Conservation (phyloP, 805 yeast species). For the Kockiozyma suomiensis region DNA sequence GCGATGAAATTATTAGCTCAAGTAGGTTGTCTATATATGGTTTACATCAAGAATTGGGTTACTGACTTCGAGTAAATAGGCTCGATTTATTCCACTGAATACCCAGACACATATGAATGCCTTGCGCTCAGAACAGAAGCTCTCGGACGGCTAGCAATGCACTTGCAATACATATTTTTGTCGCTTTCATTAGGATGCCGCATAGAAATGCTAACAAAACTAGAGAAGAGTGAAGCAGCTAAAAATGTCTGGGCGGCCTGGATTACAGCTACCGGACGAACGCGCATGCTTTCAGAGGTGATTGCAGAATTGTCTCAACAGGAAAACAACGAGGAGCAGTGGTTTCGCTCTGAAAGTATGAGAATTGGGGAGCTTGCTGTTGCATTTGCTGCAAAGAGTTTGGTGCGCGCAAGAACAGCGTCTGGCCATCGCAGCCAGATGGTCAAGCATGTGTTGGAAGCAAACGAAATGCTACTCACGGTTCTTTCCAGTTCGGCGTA, state of each 20-base stretch:
- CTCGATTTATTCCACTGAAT: slow-evolving; percentile 21
- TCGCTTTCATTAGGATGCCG: slow-evolving; percentile 46
- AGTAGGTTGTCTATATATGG: slow-evolving; percentile 22
- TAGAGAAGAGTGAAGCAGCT: slow-evolving; percentile 55
- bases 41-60: background rate
- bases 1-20: slow-evolving; percentile 60
- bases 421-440: slow-evolving; percentile 8
- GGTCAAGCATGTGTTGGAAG: slow-evolving; percentile 17
- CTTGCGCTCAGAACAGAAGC: slow-evolving; percentile 54
- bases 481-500: slow-evolving; percentile 25
- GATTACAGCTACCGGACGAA: background rate
- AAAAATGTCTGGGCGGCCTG: slow-evolving; percentile 45
- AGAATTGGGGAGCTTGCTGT: slow-evolving; percentile 26
- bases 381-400: slow-evolving; percentile 18
- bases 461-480: slow-evolving; percentile 23
- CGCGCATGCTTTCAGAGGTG: slow-evolving; percentile 9
- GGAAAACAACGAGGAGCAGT: slow-evolving; percentile 12
- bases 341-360: slow-evolving; percentile 18
- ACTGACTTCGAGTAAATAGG: background rate
- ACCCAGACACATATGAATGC: slow-evolving; percentile 17
- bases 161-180: slow-evolving; percentile 47
- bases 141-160: slow-evolving; percentile 51
- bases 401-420: slow-evolving; percentile 20
- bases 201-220: slow-evolving; percentile 45
- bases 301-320: slow-evolving; percentile 11